These are phyloP conservation scores for Nitzschia putrida DNA, from an alignment of 108 stramenopile species.

Conservation along the genomic window DNA sequence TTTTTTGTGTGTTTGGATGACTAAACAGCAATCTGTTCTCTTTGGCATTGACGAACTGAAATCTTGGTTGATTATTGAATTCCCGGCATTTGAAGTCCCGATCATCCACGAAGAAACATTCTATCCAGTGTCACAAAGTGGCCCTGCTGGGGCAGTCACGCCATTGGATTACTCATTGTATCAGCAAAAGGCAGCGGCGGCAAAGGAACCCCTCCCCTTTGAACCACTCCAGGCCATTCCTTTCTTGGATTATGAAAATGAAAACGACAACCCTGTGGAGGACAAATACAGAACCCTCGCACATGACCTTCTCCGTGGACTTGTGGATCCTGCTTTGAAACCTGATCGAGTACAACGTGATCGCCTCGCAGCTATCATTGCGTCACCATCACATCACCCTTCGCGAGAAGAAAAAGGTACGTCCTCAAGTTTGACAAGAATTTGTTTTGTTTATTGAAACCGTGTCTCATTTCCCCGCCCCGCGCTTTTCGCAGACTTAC, in stretches of 20 bases:
- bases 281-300: conserved; percentile 94
- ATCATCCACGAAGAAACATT: conserved; percentile 81
- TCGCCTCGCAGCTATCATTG: conserved; percentile 80
- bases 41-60: conserved; percentile 13
- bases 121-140: conserved; percentile 60
- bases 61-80: conserved; percentile 66
- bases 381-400: conserved; percentile 83
- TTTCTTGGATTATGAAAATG: conserved; percentile 75
- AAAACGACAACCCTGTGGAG: conserved; percentile 84
- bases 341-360: conserved; percentile 86
- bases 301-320: conserved; percentile 88
- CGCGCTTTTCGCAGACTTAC: conserved; percentile 55
- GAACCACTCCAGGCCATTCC: conserved; percentile 47
- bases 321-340: conserved; percentile 94
- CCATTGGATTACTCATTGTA: conserved; percentile 69
- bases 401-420: conserved; percentile 76
- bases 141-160: conserved; percentile 72
- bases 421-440: background rate
- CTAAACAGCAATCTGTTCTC: conserved; percentile 22
- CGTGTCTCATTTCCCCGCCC: background rate
- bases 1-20: too few species aligned
- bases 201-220: conserved; percentile 23
- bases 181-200: conserved; percentile 22
- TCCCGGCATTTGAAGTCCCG: conserved; percentile 75
- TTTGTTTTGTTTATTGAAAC: background rate